These are phyloP conservation scores for Carex cristatella DNA, from an alignment of 176 grass and related monocot species.

Conservation along the genomic window DNA sequence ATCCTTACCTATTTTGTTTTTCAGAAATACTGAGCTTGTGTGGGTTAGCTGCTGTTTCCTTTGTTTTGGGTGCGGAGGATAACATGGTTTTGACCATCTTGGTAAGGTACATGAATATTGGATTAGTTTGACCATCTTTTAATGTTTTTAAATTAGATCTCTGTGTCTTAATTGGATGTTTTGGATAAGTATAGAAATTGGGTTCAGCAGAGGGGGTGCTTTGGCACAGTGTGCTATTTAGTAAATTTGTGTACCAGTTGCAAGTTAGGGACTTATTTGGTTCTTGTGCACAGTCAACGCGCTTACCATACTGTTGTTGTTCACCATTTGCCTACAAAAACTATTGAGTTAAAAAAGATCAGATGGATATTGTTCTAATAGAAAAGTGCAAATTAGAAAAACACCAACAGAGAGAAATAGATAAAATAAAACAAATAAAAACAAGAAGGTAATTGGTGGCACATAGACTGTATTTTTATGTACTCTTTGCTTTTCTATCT, in stretches of 20 bases:
- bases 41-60: neutral
- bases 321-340: neutral
- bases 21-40: neutral
- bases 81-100: neutral
- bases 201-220: neutral
- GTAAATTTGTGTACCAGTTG: neutral
- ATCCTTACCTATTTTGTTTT: neutral
- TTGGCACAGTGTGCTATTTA: neutral
- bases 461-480: neutral
- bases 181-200: neutral
- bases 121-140: neutral
- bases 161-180: neutral
- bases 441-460: neutral
- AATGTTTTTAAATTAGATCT: neutral
- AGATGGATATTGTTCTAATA: neutral
- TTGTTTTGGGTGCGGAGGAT: neutral
- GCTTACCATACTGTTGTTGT: neutral
- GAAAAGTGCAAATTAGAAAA: neutral
- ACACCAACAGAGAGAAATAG: neutral
- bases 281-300: neutral
- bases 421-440: neutral
- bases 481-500: neutral
- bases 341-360: neutral
- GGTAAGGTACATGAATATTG: constrained; percentile 1
- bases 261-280: neutral